These are phyloP conservation scores for Phytophthora sansomeana DNA, from an alignment of 352 stramenopile species.

Conservation along the genomic window DNA sequence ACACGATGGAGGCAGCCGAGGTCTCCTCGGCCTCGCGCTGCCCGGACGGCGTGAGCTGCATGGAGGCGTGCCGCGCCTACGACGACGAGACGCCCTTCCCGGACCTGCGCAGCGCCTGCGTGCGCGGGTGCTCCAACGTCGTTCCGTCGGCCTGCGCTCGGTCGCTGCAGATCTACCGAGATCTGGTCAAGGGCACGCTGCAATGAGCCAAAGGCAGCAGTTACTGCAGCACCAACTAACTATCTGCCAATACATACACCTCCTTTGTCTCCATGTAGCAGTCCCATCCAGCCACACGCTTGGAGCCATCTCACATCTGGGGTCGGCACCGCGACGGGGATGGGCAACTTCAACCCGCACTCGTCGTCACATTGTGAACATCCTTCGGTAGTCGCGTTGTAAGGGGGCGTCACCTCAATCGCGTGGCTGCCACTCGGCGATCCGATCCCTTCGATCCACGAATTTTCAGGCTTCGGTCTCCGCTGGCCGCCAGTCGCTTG, in stretches of 20 bases:
- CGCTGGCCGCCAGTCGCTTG: conserved; percentile 6
- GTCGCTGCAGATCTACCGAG: conserved; percentile 71
- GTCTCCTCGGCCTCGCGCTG: conserved; percentile 46
- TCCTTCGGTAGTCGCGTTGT: conserved; percentile 29
- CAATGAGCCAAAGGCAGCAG: conserved; percentile 18
- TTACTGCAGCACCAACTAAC: background rate
- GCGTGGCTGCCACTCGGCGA: conserved; percentile 6
- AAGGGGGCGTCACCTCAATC: conserved; percentile 25
- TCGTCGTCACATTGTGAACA: conserved; percentile 20
- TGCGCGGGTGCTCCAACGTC: conserved; percentile 66
- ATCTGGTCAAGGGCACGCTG: conserved; percentile 51
- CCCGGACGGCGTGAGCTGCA: conserved; percentile 68
- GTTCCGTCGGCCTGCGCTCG: conserved; percentile 66
- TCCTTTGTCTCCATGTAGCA: too few species aligned
- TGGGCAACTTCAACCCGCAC: conserved; percentile 18
- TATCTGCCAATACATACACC: background rate
- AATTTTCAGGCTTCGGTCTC: conserved; percentile 17
- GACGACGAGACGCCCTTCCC: conserved; percentile 59
- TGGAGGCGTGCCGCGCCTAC: conserved; percentile 64
- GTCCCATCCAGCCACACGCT: background rate
- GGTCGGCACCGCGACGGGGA: background rate
- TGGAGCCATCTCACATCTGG: conserved; percentile 9
- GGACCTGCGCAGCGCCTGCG: conserved; percentile 59
- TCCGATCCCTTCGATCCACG: background rate
- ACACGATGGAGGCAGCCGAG: conserved; percentile 44